phyloP scores from a whole-genome alignment of 768 basidiomycete species.

The Termitomyces sp. region DNA sequence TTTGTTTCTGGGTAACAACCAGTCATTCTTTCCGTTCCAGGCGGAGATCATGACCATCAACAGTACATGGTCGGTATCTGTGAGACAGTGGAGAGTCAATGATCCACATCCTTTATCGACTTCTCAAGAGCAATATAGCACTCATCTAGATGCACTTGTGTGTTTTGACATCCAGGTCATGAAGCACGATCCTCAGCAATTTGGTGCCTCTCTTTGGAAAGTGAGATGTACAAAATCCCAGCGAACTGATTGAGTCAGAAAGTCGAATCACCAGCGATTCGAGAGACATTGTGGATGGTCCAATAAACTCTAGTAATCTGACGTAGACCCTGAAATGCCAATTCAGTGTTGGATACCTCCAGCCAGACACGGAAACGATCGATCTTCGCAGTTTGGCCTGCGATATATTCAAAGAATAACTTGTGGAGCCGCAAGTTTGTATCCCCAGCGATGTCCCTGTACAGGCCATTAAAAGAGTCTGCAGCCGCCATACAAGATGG shows the following conservation, averaged over 20 bases:
- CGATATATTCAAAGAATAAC: constrained; percentile 6
- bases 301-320: not conserved
- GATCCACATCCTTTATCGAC: not conserved
- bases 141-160: not conserved
- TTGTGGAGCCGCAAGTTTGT: not conserved
- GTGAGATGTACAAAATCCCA: constrained; percentile 1
- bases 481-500: constrained; percentile 1
- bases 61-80: not conserved
- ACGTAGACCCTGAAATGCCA: not conserved
- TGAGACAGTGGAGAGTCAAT: not conserved
- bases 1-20: not conserved
- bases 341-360: not conserved
- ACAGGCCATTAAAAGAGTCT: constrained; percentile 1
- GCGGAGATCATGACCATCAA: not conserved
- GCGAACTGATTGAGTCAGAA: not conserved
- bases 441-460: not conserved
- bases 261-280: not conserved
- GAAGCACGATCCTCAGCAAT: not conserved
- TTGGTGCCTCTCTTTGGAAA: not conserved
- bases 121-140: not conserved
- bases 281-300: not conserved
- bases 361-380: constrained; percentile 1
- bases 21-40: not conserved
- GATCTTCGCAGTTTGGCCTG: not conserved
- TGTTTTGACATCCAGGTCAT: not conserved